Percentiles rank a stretch among this genome's conserved stretches.
Conservation (phyloP, 2,329 filamentous ascomycete species). For the Botryosphaeria agaves region DNA sequence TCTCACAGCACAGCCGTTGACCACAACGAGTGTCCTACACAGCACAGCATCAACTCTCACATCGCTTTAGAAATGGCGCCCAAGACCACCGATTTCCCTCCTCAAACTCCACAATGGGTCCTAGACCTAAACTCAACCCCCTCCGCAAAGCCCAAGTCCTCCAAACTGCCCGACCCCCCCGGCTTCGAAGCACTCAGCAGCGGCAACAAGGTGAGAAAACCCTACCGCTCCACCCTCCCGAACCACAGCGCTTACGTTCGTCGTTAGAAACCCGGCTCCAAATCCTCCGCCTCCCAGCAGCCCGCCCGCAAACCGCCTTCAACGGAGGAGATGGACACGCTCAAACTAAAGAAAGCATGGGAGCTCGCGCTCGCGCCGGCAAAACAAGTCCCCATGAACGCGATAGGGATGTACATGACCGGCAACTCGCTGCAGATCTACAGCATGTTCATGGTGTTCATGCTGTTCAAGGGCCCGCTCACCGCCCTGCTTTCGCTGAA, state of each 20-base stretch:
- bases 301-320: slow-evolving; percentile 48
- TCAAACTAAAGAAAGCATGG: slow-evolving; percentile 98
- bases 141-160: slow-evolving; percentile 44
- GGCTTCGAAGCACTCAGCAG: slow-evolving; percentile 48
- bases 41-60: too few species aligned
- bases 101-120: slow-evolving; percentile 61
- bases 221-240: slow-evolving; percentile 1
- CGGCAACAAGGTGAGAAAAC: slow-evolving; percentile 37
- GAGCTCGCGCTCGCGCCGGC: slow-evolving; percentile 86
- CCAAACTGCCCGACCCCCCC: slow-evolving; percentile 64
- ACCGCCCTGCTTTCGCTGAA: slow-evolving; percentile 70
- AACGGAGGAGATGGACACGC: slow-evolving; percentile 74
- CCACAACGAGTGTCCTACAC: too few species aligned
- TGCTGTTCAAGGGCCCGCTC: slow-evolving; percentile 94
- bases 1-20: too few species aligned
- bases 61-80: too few species aligned
- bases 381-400: slow-evolving; percentile 94
- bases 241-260: too few species aligned
- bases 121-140: slow-evolving; percentile 59
- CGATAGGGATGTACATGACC: slow-evolving; percentile 99
- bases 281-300: slow-evolving; percentile 9
- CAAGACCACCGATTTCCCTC: too few species aligned
- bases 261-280: too few species aligned
- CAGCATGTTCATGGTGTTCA: slow-evolving; percentile 99
- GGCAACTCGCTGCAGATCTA: slow-evolving; percentile 97